Conservation (phyloP, 2,329 filamentous ascomycete species). For the Aspergillus sergii region DNA sequence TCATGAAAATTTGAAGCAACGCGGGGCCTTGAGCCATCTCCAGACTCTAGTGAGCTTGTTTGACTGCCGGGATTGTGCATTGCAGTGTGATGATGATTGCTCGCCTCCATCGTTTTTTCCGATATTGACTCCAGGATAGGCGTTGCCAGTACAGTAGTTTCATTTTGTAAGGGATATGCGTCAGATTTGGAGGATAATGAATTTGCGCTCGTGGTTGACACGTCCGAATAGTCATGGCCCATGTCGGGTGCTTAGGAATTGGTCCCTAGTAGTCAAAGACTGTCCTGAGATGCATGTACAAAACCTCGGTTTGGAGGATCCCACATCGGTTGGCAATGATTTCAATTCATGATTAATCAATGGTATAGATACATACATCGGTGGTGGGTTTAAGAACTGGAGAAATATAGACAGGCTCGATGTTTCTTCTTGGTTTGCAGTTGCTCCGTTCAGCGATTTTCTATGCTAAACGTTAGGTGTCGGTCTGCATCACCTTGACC, state of each 20-base stretch:
- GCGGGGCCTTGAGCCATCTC: neutral
- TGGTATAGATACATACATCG: neutral
- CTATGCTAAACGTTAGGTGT: neutral
- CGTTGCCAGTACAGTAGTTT: slow-evolving; percentile 8
- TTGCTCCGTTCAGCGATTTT: too few species aligned
- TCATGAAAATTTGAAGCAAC: neutral
- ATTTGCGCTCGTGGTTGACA: slow-evolving; percentile 25
- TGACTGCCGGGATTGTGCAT: slow-evolving; percentile 10
- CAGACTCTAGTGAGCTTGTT: neutral
- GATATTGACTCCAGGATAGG: slow-evolving; percentile 10
- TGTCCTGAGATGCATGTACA: slow-evolving; percentile 16
- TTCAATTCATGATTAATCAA: slow-evolving; percentile 16
- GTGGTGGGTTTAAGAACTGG: neutral
- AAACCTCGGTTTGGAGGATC: slow-evolving; percentile 2
- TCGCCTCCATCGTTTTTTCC: slow-evolving; percentile 16
- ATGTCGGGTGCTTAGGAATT: slow-evolving; percentile 28
- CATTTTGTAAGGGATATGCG: slow-evolving; percentile 17
- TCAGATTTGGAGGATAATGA: slow-evolving; percentile 19
- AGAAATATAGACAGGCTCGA: neutral
- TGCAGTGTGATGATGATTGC: slow-evolving; percentile 1
- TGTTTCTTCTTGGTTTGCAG: neutral
- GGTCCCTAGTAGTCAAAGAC: slow-evolving; percentile 6
- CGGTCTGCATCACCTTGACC: neutral
- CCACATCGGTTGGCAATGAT: slow-evolving; percentile 8
- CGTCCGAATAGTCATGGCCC: slow-evolving; percentile 31